A percentile compares a stretch with the other conserved stretches of the same genome.
Evolutionary conservation across 441 rosid species (phyloP).

Genomic region (Mallotus repandus): DNA sequence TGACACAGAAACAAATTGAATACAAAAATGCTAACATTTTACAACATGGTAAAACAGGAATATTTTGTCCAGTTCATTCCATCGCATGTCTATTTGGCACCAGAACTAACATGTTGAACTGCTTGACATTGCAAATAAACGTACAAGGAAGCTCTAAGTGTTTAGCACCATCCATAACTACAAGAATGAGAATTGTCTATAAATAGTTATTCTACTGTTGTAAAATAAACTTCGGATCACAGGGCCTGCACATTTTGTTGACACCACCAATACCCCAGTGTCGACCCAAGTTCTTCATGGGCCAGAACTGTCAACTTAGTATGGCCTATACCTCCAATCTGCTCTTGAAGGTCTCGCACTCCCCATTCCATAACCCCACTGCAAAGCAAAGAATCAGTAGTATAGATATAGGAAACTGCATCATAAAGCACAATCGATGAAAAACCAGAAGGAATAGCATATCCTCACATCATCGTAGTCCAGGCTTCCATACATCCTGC

Average conservation of each 20-base stretch:
- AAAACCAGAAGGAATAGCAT: not conserved
- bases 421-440: not conserved
- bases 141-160: not conserved
- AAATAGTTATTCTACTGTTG: conserved; percentile 8
- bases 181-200: not conserved
- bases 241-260: not conserved
- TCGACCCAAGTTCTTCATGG: not conserved
- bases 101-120: not conserved
- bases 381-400: conserved; percentile 20
- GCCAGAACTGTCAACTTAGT: conserved; percentile 31
- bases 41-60: not conserved
- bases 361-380: conserved; percentile 86
- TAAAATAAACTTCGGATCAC: not conserved
- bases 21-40: not conserved
- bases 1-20: not conserved
- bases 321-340: conserved; percentile 91
- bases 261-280: not conserved
- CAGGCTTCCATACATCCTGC: conserved; percentile 81
- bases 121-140: not conserved
- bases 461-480: conserved; percentile 66
- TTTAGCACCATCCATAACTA: not conserved
- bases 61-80: not conserved
- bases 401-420: not conserved
- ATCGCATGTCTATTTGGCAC: not conserved
- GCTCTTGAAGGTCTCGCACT: conserved; percentile 68